Evolutionary conservation across 805 yeast species (phyloP), one percentile per base, ranked within the genome.

Genomic region (Lachancea sp.): DNA sequence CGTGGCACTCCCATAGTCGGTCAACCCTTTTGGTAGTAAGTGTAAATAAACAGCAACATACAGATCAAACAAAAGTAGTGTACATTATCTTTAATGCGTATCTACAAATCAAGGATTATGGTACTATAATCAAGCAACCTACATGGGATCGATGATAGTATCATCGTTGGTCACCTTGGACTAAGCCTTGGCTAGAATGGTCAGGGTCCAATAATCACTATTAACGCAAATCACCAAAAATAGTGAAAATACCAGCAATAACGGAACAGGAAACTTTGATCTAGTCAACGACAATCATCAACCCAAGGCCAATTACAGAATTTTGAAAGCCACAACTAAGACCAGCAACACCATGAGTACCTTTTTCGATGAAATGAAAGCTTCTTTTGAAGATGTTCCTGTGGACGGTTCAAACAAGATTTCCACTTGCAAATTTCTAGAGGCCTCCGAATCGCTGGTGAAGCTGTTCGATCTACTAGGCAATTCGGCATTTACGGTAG

Each of bases 371-470:
- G 77, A 77, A 50, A 75, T 80, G 75, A 77, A 80, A 56, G 71
- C 69, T 60, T 78, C 87, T 54, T 87, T 83, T 63, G 74, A 70
- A 52, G 92, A 83, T 55, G 94, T 87, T 38, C 74, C 84, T 21
- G 70, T 83, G 47, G 59, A 65, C 33, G 69, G 63, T 18, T 80
- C 75, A 45, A 70, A 70, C 43, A 78, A 83, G 61, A 70, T 87
- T 57, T 69, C 80, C 53, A 86, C 96, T 13, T 66, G 79, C 15
- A 79, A 77, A 54, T 87, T 87, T 56, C 71, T 87, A 47, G 86
- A 78, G 56, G 96, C 96, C 11, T 70, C 92, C 15, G 92, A 81
- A 65, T 80, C 94, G 8, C 69, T 87, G 45, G 86, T 87, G 52
- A 79, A 82, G 61, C 70, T 88, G 47, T 88, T 87, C 60, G 78